Conservation (phyloP, 257 asterid species). For the Fraxinus anomala region DNA sequence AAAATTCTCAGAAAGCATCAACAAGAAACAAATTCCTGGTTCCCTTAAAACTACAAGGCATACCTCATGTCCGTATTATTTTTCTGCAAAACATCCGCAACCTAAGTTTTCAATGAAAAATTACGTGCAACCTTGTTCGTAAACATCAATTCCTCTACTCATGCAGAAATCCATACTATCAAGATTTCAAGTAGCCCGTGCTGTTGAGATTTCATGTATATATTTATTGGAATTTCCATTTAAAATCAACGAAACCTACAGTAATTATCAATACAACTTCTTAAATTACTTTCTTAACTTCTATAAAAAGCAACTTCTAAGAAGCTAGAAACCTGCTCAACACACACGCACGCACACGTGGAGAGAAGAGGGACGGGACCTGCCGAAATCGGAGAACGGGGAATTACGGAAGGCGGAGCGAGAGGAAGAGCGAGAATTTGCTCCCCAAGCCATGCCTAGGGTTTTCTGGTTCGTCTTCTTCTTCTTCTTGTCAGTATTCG, state of each 20-base stretch:
- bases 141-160: not conserved
- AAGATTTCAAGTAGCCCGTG: not conserved
- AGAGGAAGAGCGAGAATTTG: conserved; percentile 71
- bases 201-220: not conserved
- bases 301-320: not conserved
- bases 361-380: conserved; percentile 34
- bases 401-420: conserved; percentile 61
- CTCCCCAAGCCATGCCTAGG: conserved; percentile 92
- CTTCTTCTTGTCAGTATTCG: conserved; percentile 54
- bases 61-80: not conserved
- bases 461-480: conserved; percentile 61
- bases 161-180: not conserved
- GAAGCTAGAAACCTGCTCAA: not conserved
- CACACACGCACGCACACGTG: not conserved
- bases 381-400: conserved; percentile 85
- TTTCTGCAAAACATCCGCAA: not conserved
- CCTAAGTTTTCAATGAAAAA: not conserved
- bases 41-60: not conserved
- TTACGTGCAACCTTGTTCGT: not conserved
- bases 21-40: not conserved
- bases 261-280: not conserved
- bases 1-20: not conserved
- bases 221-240: not conserved
- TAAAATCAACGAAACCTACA: not conserved
- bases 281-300: not conserved